Evolutionary conservation across 2,329 filamentous ascomycete species (phyloP), one percentile per base, ranked within the genome.

Genomic region (Talaromyces sp.): DNA sequence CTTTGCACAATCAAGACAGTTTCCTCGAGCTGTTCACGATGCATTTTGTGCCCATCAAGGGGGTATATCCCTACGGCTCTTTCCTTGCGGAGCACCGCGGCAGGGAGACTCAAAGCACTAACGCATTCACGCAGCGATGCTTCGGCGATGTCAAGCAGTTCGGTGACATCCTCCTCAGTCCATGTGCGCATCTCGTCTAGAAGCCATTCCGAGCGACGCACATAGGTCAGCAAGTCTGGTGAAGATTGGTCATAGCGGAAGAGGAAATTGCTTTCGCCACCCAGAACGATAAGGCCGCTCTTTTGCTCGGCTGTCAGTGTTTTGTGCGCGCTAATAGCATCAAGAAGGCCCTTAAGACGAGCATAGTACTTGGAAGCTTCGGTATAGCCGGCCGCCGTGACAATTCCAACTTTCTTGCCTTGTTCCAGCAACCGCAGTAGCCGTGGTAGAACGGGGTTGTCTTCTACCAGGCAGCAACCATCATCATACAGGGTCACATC

Each of bases 401-500:
- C 95, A 71, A 99, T 98, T 57, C 93, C 95, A 67, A 99, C 89
- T 67, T 89, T 90, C 66, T 94, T 90, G 63, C 89, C 88, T 67
- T 88, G 87, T 54, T 82, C 83, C 68, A 99, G 85, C 16, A 99
- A 86, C 64, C 88, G 87, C 60, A 87, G 69, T 54, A 88, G 84
- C 9, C 85, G 82, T 3, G 79, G 79, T 59, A 98, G 92, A 16
- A 96, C 87, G 0, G 92, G 90, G 73, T 90, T 96, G 16, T 85
- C 82, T 0, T 87, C 81, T 60, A 88, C 87, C 8, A 99, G 82
- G 65, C 87, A 91, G 69, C 92, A 84, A 12, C 95, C 95, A 71
- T 99, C 90, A 61, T 92, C 90, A 74, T 99, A 99, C 27, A 99
- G 83, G 1, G 95, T 99, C 57, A 99, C 92, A 76, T 99, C 95